Percentiles rank a stretch among this genome's conserved stretches.
Conservation (phyloP, 2,329 filamentous ascomycete species). For the Exophiala bonariae region DNA sequence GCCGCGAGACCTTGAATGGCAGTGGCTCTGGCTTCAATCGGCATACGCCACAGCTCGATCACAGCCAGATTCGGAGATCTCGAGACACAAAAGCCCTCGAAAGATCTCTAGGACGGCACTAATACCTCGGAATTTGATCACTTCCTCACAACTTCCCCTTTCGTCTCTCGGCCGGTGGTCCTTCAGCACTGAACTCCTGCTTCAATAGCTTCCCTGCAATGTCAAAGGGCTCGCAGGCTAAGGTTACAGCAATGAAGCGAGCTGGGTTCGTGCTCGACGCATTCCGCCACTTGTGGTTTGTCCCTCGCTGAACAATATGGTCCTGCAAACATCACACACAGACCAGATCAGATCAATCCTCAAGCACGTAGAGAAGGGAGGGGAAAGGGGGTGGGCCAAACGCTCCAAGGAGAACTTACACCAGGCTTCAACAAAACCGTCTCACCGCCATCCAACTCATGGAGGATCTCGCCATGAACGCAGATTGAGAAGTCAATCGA, state of each 20-base stretch:
- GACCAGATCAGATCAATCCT: too few relatives aligned
- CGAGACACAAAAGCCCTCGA: too few relatives aligned
- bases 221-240: constrained; percentile 22
- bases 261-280: constrained; percentile 22
- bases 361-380: too few relatives aligned
- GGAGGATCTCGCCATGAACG: constrained; percentile 20
- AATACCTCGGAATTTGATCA: too few relatives aligned
- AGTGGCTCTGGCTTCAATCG: too few relatives aligned
- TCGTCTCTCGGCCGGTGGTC: too few relatives aligned
- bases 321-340: constrained; percentile 6
- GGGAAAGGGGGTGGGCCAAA: too few relatives aligned
- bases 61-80: too few relatives aligned
- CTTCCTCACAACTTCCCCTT: too few relatives aligned
- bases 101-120: too few relatives aligned
- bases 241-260: constrained; percentile 15
- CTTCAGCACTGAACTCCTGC: constrained; percentile 3
- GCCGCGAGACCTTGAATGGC: too few relatives aligned
- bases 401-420: constrained; percentile 7
- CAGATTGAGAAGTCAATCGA: constrained; percentile 25
- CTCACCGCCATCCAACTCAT: constrained; percentile 25
- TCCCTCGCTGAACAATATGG: constrained; percentile 26
- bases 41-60: too few relatives aligned
- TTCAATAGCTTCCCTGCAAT: constrained; percentile 22
- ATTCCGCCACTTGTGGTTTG: constrained; percentile 25
- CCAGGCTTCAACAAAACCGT: constrained; percentile 21